Evolutionary conservation across 352 stramenopile species (phyloP), one percentile per base, ranked within the genome.

Genomic region (Pythium dissimile): DNA sequence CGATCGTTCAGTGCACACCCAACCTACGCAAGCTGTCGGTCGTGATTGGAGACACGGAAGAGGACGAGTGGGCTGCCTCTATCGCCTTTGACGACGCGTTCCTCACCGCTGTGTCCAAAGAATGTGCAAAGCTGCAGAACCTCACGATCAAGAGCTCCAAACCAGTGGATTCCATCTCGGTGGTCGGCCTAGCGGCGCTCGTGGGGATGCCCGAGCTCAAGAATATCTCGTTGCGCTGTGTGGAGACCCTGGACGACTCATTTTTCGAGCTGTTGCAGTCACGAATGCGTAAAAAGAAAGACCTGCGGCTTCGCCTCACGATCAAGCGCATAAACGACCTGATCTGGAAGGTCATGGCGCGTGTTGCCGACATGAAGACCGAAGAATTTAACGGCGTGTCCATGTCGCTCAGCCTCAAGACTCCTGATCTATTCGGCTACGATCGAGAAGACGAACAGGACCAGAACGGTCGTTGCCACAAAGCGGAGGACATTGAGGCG

Each of bases 261-360:
- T 60, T 60, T 23, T n/a, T 60, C 8, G 42, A 53, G 9, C 23
- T 60, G 20, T 32, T 60, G 2, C 21, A 34, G 1, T 16, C 20
- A 15, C 53, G 53, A 13, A 60, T 60, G 18, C 31, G 28, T 1
- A 32, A 23, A 31, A 60, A 53, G 24, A 43, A 47, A 16, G 15
- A 35, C 0, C 28, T 60, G 15, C 53, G 53, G 0, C 28, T 60
- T 20, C 37, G 32, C 12, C 53, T 60, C 3, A 60, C 32, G 4
- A 42, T 53, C 23, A 47, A 20, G 23, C 31, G 42, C 16, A 43
- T 60, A 23, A 43, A 32, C 11, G 53, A 60, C 31, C 49, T 46
- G 30, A 60, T 60, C 21, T 60, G 53, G 53, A 60, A 60, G 53
- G 53, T 60, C 21, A 43, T 60, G 15, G 26, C 31, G 16, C 26